A percentile compares a stretch with the other conserved stretches of the same genome.
Evolutionary conservation across 2,329 filamentous ascomycete species (phyloP).

Genomic region (Diaporthe amygdali): DNA sequence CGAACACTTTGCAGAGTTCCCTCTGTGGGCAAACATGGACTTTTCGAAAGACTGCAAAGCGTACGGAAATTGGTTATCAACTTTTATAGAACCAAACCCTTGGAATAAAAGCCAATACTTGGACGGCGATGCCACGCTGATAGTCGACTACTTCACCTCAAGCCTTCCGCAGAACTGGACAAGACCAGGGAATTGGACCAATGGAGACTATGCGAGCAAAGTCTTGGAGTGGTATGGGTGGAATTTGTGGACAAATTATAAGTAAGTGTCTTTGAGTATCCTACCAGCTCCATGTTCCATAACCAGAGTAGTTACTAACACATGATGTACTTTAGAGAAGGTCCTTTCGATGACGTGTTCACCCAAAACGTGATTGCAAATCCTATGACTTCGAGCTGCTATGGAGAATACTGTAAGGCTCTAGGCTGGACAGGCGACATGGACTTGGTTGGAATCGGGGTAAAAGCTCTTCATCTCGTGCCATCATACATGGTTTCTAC

Average conservation of each 20-base stretch:
- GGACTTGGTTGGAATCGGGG: constrained; percentile 30
- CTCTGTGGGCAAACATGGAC: constrained; percentile 24
- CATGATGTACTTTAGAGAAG: background rate
- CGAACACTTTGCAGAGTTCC: constrained; percentile 29
- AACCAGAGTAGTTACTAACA: background rate
- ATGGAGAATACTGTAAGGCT: constrained; percentile 27
- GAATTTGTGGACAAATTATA: background rate
- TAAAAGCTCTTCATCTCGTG: background rate
- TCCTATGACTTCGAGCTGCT: constrained; percentile 17
- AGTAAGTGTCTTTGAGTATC: background rate
- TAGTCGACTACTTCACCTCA: background rate
- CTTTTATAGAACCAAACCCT: background rate
- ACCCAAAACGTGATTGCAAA: background rate
- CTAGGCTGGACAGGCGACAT: constrained; percentile 28
- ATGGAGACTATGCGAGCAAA: background rate
- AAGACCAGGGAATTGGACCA: background rate
- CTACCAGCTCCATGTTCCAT: background rate
- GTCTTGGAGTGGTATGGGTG: background rate
- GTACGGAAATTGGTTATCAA: constrained; percentile 6
- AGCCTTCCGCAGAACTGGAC: background rate
- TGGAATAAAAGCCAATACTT: background rate
- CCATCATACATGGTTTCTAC: too few species aligned
- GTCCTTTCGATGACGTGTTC: background rate
- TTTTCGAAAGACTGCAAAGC: constrained; percentile 27
- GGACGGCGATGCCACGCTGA: background rate